Conservation (phyloP, 495 filamentous ascomycete genomes). For the Aspergillus funiculosus region DNA sequence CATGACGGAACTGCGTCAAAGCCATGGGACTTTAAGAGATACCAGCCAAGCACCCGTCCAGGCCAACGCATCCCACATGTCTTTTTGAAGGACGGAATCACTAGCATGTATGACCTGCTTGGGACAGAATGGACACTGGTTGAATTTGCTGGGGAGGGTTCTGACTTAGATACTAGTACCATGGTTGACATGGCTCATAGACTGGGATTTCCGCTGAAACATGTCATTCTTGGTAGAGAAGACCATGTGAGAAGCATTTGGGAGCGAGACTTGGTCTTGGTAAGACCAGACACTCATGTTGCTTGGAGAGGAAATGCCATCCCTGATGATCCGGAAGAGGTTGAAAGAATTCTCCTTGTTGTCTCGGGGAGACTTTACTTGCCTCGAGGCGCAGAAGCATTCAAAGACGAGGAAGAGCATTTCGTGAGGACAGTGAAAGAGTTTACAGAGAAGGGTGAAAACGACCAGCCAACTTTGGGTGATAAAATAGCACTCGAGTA, state of each 20-base stretch:
- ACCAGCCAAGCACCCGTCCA: conserved; percentile 25
- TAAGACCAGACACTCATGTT: conserved; percentile 22
- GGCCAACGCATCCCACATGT: conserved; percentile 31
- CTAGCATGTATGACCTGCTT: conserved; percentile 26
- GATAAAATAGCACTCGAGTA: no score
- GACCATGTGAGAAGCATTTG: conserved; percentile 13
- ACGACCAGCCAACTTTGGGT: background rate
- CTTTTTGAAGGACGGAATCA: conserved; percentile 22
- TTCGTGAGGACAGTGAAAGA: background rate
- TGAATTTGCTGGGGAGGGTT: conserved; percentile 16
- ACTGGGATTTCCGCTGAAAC: conserved; percentile 7
- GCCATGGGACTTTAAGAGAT: conserved; percentile 16
- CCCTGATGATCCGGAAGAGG: background rate
- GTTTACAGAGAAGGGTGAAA: background rate
- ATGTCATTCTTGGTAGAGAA: conserved; percentile 9
- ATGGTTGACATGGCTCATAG: background rate
- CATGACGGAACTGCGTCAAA: conserved; percentile 13
- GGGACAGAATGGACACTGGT: conserved; percentile 26
- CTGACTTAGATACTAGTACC: background rate
- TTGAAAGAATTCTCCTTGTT: background rate
- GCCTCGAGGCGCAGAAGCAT: background rate
- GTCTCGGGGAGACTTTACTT: background rate
- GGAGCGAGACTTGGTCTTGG: conserved; percentile 15
- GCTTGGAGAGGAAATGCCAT: conserved; percentile 13
- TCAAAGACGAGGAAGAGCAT: background rate